Base-by-base conservation (phyloP, 2,329 filamentous ascomycete species). In the Cytospora chrysosperma region DNA sequence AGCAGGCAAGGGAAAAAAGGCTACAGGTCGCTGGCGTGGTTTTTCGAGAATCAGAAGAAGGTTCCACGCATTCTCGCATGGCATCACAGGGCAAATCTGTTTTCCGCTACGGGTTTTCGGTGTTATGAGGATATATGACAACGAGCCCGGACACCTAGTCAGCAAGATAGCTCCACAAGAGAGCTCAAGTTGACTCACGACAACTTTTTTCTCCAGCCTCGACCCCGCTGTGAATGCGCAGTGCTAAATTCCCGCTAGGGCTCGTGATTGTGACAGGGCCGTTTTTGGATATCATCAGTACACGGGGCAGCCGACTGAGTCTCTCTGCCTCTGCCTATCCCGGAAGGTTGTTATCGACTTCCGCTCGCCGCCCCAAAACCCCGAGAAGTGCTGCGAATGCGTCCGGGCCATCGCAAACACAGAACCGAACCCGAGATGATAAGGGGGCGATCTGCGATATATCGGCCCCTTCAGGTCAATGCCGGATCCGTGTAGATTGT, bases 61-160 rank as follows among this genome's bases (percentile, higher is more conserved):
- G 61, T 55, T 61, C 40, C 55, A 57, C 52, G 59, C 59, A 62
- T 62, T 53, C 61, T 67, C 59, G 65, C 62, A 66, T 67, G 64
- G 49, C 65, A 66, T 66, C 64, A 64, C 61, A 56, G 64, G 64
- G 59, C 57, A 59, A 56, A 62, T 54, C 61, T 65, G 64, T 67
- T 67, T 67, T 67, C 56, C 61, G 64, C 64, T 55, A 64, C 64
- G 64, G 64, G 64, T 64, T 51, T 57, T 66, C 50, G 64, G 64
- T 67, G 63, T 67, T 67, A 67, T 65, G 65, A 65, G 65, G 65
- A 62, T 65, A 62, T 59, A 67, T 59, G 62, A 65, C 62, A 64
- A 52, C 62, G 62, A 65, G 56, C 59, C 62, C 56, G 56, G 62
- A 55, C 59, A 65, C 56, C 63, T 65, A 63, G 62, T 67, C 66